phyloP scores from a whole-genome alignment of 2,329 filamentous ascomycete species.

The Colletotrichum tofieldiae region DNA sequence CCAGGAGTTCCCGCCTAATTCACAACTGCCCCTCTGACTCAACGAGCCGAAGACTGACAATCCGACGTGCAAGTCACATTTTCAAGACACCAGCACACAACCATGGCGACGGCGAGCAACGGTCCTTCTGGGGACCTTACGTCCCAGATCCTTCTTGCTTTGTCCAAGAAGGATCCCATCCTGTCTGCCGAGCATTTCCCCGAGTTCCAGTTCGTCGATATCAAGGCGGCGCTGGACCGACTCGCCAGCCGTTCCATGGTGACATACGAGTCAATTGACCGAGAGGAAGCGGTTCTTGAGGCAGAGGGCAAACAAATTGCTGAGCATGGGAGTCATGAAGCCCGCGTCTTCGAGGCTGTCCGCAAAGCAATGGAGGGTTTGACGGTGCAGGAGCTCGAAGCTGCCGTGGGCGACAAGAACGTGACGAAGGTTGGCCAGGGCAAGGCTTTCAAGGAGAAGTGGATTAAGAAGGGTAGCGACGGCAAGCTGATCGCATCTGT shows the following conservation, averaged over 20 bases:
- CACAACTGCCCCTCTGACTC: conserved; percentile 40
- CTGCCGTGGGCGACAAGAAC: conserved; percentile 79
- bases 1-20: conserved; percentile 36
- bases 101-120: conserved; percentile 61
- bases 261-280: conserved; percentile 85
- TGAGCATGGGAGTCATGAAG: conserved; percentile 84
- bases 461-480: conserved; percentile 75
- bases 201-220: conserved; percentile 72
- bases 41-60: conserved; percentile 37
- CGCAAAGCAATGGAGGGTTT: conserved; percentile 83
- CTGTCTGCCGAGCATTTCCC: conserved; percentile 81
- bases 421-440: conserved; percentile 90
- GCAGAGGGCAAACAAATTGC: conserved; percentile 81
- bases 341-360: conserved; percentile 84
- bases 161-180: conserved; percentile 76
- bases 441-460: conserved; percentile 90
- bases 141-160: conserved; percentile 75
- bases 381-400: conserved; percentile 82
- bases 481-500: conserved; percentile 70
- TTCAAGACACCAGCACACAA: conserved; percentile 39
- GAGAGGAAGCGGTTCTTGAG: conserved; percentile 83
- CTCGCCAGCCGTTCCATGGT: conserved; percentile 90
- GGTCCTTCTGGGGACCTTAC: conserved; percentile 70
- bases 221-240: conserved; percentile 92
- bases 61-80: conserved; percentile 18